phyloP scores from a whole-genome alignment of 208 protist species.

The Leishmania braziliensis region DNA sequence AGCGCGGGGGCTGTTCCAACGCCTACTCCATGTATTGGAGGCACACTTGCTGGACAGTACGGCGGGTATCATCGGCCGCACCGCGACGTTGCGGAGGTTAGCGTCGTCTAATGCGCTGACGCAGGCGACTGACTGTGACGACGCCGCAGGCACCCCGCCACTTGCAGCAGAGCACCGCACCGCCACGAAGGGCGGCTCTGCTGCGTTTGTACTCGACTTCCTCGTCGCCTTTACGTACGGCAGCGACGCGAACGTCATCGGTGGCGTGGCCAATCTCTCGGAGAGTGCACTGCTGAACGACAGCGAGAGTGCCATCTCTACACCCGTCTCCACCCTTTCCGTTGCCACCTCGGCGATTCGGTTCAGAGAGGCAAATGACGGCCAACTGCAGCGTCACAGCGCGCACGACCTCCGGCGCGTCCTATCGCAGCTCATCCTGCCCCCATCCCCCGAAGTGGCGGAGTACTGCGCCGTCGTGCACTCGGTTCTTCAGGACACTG shows the following conservation, averaged over 20 bases:
- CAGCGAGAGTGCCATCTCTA: background rate
- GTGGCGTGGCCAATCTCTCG: slow-evolving; percentile 9
- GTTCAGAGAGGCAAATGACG: slow-evolving; percentile 24
- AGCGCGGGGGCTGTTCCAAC: slow-evolving; percentile 47
- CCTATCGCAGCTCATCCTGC: slow-evolving; percentile 58
- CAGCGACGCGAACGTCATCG: background rate
- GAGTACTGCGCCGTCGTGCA: slow-evolving; percentile 47
- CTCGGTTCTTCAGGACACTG: slow-evolving; percentile 42
- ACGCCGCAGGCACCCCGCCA: background rate
- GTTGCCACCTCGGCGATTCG: background rate
- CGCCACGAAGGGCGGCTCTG: background rate
- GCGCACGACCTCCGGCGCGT: slow-evolving; percentile 49
- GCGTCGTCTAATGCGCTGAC: slow-evolving; percentile 38
- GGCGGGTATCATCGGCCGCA: slow-evolving; percentile 40
- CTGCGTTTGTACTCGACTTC: slow-evolving; percentile 20
- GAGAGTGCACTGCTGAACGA: background rate
- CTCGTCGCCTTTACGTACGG: slow-evolving; percentile 32
- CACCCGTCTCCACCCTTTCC: slow-evolving; percentile 10
- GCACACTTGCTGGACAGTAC: slow-evolving; percentile 65
- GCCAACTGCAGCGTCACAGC: slow-evolving; percentile 26
- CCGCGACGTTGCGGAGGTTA: slow-evolving; percentile 53
- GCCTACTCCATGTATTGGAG: slow-evolving; percentile 41
- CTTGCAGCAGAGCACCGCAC: background rate
- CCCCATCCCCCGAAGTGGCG: slow-evolving; percentile 59
- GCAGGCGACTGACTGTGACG: slow-evolving; percentile 6